Base-by-base conservation (phyloP, 2,329 filamentous ascomycete species). In the Botrytis elliptica region DNA sequence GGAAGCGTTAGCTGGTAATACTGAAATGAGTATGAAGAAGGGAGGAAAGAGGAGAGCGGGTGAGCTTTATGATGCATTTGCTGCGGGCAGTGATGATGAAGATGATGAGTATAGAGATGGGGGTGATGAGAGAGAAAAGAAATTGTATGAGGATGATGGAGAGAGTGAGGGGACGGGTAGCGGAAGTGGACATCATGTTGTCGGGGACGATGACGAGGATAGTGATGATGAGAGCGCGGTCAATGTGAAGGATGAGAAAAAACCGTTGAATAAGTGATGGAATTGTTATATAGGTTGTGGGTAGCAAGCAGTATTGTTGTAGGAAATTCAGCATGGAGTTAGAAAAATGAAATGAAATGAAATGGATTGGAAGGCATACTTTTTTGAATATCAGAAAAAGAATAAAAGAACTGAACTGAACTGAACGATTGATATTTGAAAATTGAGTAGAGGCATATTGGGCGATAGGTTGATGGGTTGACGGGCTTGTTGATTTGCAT, bases 1-100 rank as follows among this genome's bases (percentile, higher is more conserved):
- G 25, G 86, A 90, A 77, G 86, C 87, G 42, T 81, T 89, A 6
- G 85, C 84, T 71, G 81, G 83, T 12, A 79, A 79, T 77, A 84
- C 80, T 20, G 76, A 82, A 77, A 85, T 84, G 77, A 79, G 84
- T 29, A 85, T 85, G 73, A 86, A 88, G 77, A 86, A 87, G 70
- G 82, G 81, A 49, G 83, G 81, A 78, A 87, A 83, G 82, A 81
- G 85, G 77, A 85, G 93, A 33, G 96, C 94, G 3, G 94, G 95
- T 42, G 95, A 98, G 84, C 85, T 99, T 63, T 99, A 99, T 82
- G 96, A 99, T 85, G 96, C 96, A 7, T 99, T 99, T 86, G 96
- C 96, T 0, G 95, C 93, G 25, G 95, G 94, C 70, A 90, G 88
- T 75, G 95, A 95, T 74, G 95, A 96, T 73, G 92, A 93, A 62